Conservation (phyloP, 1,139 yeast species). For the Hyphopichia pseudoburtonii region DNA sequence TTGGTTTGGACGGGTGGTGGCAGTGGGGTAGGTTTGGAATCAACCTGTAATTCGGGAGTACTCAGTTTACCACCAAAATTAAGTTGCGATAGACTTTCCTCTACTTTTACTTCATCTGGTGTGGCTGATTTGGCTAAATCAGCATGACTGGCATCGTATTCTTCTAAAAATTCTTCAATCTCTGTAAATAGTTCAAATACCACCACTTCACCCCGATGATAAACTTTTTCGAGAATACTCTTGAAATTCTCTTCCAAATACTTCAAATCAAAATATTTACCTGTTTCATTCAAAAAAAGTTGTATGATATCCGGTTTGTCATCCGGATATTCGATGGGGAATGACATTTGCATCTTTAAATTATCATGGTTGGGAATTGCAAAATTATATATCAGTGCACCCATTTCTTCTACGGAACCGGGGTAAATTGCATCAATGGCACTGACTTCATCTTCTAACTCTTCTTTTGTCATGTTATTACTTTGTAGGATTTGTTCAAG, state of each 20-base stretch:
- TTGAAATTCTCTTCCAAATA: constrained; percentile 45
- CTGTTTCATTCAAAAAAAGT: constrained; percentile 36
- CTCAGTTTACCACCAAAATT: too few species aligned
- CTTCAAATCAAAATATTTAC: constrained; percentile 38
- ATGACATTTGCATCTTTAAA: constrained; percentile 59
- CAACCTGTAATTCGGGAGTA: not conserved
- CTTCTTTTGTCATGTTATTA: constrained; percentile 45
- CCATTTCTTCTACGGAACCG: constrained; percentile 36
- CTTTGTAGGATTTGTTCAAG: not conserved
- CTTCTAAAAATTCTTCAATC: constrained; percentile 50
- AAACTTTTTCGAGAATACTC: constrained; percentile 52
- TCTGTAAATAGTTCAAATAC: constrained; percentile 76
- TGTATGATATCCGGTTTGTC: constrained; percentile 57
- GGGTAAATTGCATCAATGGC: constrained; percentile 93
- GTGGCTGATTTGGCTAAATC: not conserved
- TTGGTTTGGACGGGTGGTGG: not conserved
- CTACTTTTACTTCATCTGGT: not conserved
- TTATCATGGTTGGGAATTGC: constrained; percentile 64
- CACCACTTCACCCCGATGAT: constrained; percentile 63
- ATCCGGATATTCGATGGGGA: constrained; percentile 71
- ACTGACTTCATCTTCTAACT: constrained; percentile 71
- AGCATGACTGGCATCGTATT: constrained; percentile 23
- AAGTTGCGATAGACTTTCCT: too few species aligned
- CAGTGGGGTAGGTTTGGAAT: constrained; percentile 1
- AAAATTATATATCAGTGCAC: constrained; percentile 48